Evolutionary conservation across 768 basidiomycete species (phyloP).

Genomic region (Coprinopsis cinerea): DNA sequence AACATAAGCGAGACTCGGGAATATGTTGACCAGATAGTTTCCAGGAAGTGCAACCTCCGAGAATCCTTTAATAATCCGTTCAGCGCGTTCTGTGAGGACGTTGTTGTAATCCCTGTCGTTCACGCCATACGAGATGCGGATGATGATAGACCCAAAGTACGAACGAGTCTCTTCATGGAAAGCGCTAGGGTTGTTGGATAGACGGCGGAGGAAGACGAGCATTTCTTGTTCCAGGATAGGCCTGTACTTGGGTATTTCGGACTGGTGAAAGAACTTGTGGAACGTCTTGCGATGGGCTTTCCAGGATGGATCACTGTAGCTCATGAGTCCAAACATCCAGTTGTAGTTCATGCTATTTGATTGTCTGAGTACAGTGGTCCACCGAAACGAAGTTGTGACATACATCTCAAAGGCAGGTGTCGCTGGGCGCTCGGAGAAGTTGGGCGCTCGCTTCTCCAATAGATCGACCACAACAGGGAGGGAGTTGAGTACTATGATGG

Average conservation of each 20-base stretch:
- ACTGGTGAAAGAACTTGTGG: constrained; percentile 20
- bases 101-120: constrained; percentile 24
- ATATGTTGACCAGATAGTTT: constrained; percentile 10
- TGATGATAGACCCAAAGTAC: constrained; percentile 14
- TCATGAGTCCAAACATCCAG: constrained; percentile 33
- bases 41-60: constrained; percentile 17
- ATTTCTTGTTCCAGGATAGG: constrained; percentile 12
- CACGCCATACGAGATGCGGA: constrained; percentile 23
- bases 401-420: constrained; percentile 38
- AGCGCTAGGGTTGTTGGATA: not conserved
- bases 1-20: constrained; percentile 21
- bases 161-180: not conserved
- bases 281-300: constrained; percentile 19
- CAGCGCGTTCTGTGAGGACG: constrained; percentile 25
- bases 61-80: constrained; percentile 21
- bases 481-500: constrained; percentile 1
- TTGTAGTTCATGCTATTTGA: constrained; percentile 27
- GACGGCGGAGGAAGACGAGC: not conserved
- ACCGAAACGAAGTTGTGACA: constrained; percentile 8
- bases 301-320: constrained; percentile 25
- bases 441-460: constrained; percentile 9
- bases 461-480: constrained; percentile 2
- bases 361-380: not conserved
- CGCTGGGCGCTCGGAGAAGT: constrained; percentile 18
- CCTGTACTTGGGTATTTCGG: constrained; percentile 11